phyloP scores from a whole-genome alignment of 495 filamentous ascomycete genomes.

The Glarea lozoyensis region DNA sequence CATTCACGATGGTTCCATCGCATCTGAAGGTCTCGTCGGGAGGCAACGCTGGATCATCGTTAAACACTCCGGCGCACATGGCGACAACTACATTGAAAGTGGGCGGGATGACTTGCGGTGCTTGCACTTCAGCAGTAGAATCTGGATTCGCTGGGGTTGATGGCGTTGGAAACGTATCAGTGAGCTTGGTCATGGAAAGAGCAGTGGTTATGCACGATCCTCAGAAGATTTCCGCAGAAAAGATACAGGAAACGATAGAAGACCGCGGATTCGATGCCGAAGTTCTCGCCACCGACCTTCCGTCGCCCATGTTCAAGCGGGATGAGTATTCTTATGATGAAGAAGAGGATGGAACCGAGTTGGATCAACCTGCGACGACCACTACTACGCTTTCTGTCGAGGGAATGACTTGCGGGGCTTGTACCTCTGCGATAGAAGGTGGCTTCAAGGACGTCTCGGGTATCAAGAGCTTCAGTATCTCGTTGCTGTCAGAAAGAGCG shows the following conservation, averaged over 20 bases:
- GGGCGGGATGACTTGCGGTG: constrained; percentile 90
- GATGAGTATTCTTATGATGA: constrained; percentile 24
- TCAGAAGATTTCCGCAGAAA: constrained; percentile 57
- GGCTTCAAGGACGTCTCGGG: constrained; percentile 73
- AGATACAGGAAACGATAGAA: constrained; percentile 78
- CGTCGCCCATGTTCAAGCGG: constrained; percentile 29
- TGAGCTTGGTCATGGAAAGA: constrained; percentile 86
- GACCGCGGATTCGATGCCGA: constrained; percentile 93
- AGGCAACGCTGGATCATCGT: constrained; percentile 18
- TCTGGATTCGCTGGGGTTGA: constrained; percentile 69
- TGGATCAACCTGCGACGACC: constrained; percentile 25
- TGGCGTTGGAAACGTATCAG: constrained; percentile 74
- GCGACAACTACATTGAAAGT: constrained; percentile 87
- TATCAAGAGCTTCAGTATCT: constrained; percentile 83
- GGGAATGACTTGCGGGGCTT: constrained; percentile 96
- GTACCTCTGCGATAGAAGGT: constrained; percentile 81
- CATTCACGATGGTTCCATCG: constrained; percentile 36
- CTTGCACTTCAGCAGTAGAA: constrained; percentile 84
- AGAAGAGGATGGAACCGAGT: constrained; percentile 22
- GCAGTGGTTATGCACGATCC: constrained; percentile 89
- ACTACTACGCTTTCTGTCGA: constrained; percentile 79
- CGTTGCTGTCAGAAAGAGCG: constrained; percentile 82
- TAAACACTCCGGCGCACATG: constrained; percentile 28
- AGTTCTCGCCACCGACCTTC: constrained; percentile 72
- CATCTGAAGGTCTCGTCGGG: constrained; percentile 36